Evolutionary conservation across 2,329 filamentous ascomycete species (phyloP), one percentile per base, ranked within the genome.

Genomic region (Pseudohalonectria lignicola): DNA sequence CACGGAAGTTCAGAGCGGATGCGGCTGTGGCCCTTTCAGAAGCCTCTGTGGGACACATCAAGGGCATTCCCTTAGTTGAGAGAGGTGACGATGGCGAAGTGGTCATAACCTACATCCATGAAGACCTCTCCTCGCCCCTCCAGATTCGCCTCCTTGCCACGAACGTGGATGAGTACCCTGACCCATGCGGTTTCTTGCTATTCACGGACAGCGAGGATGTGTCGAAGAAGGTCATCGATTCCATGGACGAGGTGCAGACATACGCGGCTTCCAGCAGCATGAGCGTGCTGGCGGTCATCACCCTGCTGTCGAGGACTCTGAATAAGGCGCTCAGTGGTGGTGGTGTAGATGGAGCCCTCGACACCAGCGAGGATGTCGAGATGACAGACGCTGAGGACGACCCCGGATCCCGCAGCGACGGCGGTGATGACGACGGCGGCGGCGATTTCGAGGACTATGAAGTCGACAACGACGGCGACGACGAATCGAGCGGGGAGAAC

Each of bases 61-160:
- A 60, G 1, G 59, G 67, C 35, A 63, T 92, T 34, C 59, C 59
- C 34, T 52, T 65, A 25, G 60, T 94, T 18, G 59, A 61, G 25
- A 61, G 64, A 26, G 82, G 82, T 13, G 75, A 79, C 5, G 82
- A 90, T 54, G 84, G 82, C 36, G 76, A 83, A 40, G 66, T 93
- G 40, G 69, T 68, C 12, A 82, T 90, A 53, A 64, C 57, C 4
- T 83, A 63, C 43, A 44, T 39, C 9, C 53, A 60, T 38, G 33
- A 50, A 3, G 31, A 36, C 7, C 40, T 61, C 3, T 29, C 42
- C 1, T 16, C 36, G 3, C 44, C 53, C 13, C 41, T 69, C 4
- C 47, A 56, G 17, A 53, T 71, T 7, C 61, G 54, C 15, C 52
- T 61, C 5, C 48, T 64, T 13, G 30, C 34, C 12, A 20, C 28